These are phyloP conservation scores for Bipolaris oryzae DNA, from an alignment of 2,329 filamentous ascomycete genomes.

Conservation along the genomic window DNA sequence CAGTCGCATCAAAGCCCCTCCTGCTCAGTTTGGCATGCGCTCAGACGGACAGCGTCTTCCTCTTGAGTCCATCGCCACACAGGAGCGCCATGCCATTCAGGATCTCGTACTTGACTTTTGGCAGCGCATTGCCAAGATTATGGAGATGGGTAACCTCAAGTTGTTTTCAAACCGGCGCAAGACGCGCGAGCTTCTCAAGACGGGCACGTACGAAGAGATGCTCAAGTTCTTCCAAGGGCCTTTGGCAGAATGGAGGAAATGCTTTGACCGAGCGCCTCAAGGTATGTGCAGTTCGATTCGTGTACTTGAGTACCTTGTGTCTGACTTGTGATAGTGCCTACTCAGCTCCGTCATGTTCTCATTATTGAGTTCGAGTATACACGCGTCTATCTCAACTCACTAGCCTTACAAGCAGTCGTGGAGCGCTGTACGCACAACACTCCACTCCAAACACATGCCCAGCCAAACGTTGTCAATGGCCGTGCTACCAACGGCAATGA, in stretches of 20 bases:
- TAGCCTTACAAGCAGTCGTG: constrained; percentile 92
- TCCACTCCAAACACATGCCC: constrained; percentile 44
- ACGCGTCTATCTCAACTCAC: constrained; percentile 90
- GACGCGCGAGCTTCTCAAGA: constrained; percentile 87
- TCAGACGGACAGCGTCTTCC: constrained; percentile 46
- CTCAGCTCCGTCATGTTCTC: constrained; percentile 73
- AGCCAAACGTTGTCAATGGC: constrained; percentile 29
- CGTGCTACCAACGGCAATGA: constrained; percentile 28
- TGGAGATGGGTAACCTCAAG: constrained; percentile 87
- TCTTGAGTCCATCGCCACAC: constrained; percentile 44
- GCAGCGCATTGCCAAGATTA: constrained; percentile 90
- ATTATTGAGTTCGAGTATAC: constrained; percentile 96
- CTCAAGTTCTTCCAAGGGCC: constrained; percentile 82
- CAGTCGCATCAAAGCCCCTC: constrained; percentile 42
- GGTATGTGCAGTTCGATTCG: constrained; percentile 34
- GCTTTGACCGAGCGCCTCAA: constrained; percentile 75
- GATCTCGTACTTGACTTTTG: constrained; percentile 78
- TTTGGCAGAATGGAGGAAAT: constrained; percentile 76
- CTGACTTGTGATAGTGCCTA: constrained; percentile 54
- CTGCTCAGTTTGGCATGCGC: constrained; percentile 44
- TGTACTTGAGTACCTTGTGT: not conserved
- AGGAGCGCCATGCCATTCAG: constrained; percentile 50
- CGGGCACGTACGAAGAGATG: constrained; percentile 79
- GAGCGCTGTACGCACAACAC: constrained; percentile 86
- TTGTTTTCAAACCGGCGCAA: constrained; percentile 87